Base-by-base conservation (phyloP, 257 asterid species). In the Nemophila menziesii region DNA sequence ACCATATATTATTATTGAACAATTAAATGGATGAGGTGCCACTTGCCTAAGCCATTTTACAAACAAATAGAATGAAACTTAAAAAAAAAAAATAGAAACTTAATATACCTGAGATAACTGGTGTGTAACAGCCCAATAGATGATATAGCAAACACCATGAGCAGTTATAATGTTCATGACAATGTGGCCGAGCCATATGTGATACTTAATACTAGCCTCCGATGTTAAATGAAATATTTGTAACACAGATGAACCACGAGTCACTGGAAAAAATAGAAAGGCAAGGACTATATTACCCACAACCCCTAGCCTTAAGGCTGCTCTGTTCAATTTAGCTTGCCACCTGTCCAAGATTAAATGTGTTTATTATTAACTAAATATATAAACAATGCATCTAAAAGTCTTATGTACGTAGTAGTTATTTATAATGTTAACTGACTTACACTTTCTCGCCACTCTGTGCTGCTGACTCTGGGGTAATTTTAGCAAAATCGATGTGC, bases 101-200 rank as follows among this genome's bases (percentile, higher is more conserved):
- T 36, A 13, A 46, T 14, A 6, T 49, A 75, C 96, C 83, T 65
- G 54, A 10, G 73, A 66, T 16, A 70, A n/a, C 27, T 64, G 50
- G 54, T 72, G 77, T 1, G 80, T 73, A 9, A 21, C 8, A 26
- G 69, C 73, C 93, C 92, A 87, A 47, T 23, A 59, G 48, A 56
- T 40, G 39, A 83, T 33, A 63, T 67, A 83, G 20, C 69, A 44
- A 45, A 80, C 44, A 5, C 95, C 86, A 63, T 87, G 95, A 46
- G 82, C 80, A 1, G 90, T 67, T 51, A 89, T 83, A 44, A 89
- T 37, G 4, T 62, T 22, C 84, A 84, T 73, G 20, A 51, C 73
- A 8, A 80, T 66, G 41, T 84, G 92, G 1, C 95, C 97, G 14
- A 89, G 48, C 97, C 97, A 84, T 47, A 80, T 80, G 48, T 89